Evolutionary conservation across 2,329 filamentous ascomycete species (phyloP).

Genomic region (Keithomyces neogunnii): DNA sequence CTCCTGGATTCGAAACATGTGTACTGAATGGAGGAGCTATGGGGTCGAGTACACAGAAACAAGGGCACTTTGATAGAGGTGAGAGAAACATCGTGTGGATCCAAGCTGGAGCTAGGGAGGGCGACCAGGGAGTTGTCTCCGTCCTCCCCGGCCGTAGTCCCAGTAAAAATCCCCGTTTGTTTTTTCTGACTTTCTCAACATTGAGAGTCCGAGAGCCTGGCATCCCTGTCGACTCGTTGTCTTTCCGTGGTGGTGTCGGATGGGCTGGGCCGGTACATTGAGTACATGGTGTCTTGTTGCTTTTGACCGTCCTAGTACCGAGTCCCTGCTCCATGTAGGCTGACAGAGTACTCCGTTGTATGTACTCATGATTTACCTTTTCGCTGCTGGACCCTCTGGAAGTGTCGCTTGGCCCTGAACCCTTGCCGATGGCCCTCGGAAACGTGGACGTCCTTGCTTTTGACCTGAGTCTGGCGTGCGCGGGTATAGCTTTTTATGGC

Average conservation of each 20-base stretch:
- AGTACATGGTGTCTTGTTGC: too few relatives aligned
- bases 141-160: slow-evolving; percentile 1
- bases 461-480: neutral
- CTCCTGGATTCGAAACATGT: too few relatives aligned
- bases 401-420: neutral
- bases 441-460: slow-evolving; percentile 6
- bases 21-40: too few relatives aligned
- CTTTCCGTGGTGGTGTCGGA: too few relatives aligned
- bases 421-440: slow-evolving; percentile 8
- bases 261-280: too few relatives aligned
- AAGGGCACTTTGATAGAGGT: neutral
- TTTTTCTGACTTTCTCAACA: neutral
- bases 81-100: slow-evolving; percentile 2
- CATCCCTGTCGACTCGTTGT: slow-evolving; percentile 1
- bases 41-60: neutral
- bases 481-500: neutral
- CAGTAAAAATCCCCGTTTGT: neutral
- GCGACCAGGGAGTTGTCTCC: slow-evolving; percentile 1
- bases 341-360: too few relatives aligned
- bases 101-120: neutral
- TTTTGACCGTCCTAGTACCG: too few relatives aligned
- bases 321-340: too few relatives aligned
- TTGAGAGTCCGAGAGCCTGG: slow-evolving; percentile 3
- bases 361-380: too few relatives aligned
- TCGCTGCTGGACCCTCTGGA: too few relatives aligned